Evolutionary conservation across 2,329 filamentous ascomycete genomes (phyloP).

Genomic region (Mollisia scopiformis): DNA sequence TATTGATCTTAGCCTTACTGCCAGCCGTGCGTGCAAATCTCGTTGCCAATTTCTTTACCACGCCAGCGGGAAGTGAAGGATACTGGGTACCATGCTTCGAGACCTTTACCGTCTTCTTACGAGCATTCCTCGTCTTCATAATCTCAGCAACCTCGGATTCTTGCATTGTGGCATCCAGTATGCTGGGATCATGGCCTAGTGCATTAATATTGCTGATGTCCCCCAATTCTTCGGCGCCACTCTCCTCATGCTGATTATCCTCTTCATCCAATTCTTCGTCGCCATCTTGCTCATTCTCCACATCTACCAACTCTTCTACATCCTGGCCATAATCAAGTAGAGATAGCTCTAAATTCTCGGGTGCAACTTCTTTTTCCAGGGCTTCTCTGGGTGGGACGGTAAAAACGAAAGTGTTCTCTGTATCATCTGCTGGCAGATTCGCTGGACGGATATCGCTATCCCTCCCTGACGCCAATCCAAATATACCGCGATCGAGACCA

Average conservation of each 20-base stretch:
- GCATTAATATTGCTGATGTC: neutral
- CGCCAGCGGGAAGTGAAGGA: conserved; percentile 70
- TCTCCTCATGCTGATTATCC: conserved; percentile 24
- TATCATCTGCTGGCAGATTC: conserved; percentile 34
- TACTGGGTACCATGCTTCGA: conserved; percentile 78
- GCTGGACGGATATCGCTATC: conserved; percentile 34
- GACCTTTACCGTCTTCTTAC: conserved; percentile 56
- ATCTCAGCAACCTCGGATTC: conserved; percentile 7
- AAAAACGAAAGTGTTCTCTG: conserved; percentile 37
- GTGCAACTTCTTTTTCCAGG: conserved; percentile 11
- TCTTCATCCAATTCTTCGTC: conserved; percentile 19
- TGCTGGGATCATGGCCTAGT: conserved; percentile 15
- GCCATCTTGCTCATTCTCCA: conserved; percentile 21
- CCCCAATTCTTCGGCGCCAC: conserved; percentile 23
- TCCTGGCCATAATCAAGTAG: conserved; percentile 2
- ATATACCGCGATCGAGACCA: conserved; percentile 16
- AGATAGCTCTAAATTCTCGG: neutral
- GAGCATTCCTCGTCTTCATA: conserved; percentile 28
- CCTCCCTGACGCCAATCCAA: conserved; percentile 27
- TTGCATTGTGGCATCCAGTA: conserved; percentile 23
- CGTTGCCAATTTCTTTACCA: conserved; percentile 75
- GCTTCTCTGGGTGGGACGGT: conserved; percentile 35
- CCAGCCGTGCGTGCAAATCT: conserved; percentile 71
- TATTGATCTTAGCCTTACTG: conserved; percentile 68
- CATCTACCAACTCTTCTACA: neutral